Conservation (phyloP, 805 yeast species). For the Candida vartiovaarae region DNA sequence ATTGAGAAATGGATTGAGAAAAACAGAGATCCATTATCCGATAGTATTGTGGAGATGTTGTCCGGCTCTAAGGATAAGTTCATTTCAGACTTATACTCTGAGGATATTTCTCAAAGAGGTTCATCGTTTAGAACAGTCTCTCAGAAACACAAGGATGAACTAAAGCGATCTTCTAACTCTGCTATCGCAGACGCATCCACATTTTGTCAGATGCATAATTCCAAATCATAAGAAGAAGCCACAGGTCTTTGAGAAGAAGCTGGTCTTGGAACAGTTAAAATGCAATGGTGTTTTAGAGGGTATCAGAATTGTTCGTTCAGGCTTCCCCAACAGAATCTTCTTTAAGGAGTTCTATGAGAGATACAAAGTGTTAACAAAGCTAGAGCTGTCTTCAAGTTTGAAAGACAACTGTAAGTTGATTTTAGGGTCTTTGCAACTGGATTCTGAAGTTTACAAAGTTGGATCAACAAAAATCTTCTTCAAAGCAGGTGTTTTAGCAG, state of each 20-base stretch:
- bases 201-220: constrained; percentile 91
- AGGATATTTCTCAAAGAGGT: constrained; percentile 27
- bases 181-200: constrained; percentile 80
- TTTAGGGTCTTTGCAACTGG: constrained; percentile 55
- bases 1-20: constrained; percentile 92
- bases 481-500: constrained; percentile 93
- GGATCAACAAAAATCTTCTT: constrained; percentile 93
- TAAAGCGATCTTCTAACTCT: constrained; percentile 62
- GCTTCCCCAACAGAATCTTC: constrained; percentile 87
- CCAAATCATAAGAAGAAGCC: constrained; percentile 79
- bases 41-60: constrained; percentile 57
- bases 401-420: constrained; percentile 67
- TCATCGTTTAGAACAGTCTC: constrained; percentile 71
- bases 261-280: constrained; percentile 83
- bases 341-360: constrained; percentile 74
- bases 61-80: constrained; percentile 50
- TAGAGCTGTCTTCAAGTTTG: constrained; percentile 35
- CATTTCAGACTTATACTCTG: constrained; percentile 46
- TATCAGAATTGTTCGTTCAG: constrained; percentile 92
- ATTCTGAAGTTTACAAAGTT: constrained; percentile 75
- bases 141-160: constrained; percentile 82
- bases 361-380: constrained; percentile 50
- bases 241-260: constrained; percentile 57
- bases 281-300: constrained; percentile 99
- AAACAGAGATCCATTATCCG: constrained; percentile 89